Base-by-base conservation (phyloP, 2,329 filamentous ascomycete genomes). In the Venturia aucupariae region DNA sequence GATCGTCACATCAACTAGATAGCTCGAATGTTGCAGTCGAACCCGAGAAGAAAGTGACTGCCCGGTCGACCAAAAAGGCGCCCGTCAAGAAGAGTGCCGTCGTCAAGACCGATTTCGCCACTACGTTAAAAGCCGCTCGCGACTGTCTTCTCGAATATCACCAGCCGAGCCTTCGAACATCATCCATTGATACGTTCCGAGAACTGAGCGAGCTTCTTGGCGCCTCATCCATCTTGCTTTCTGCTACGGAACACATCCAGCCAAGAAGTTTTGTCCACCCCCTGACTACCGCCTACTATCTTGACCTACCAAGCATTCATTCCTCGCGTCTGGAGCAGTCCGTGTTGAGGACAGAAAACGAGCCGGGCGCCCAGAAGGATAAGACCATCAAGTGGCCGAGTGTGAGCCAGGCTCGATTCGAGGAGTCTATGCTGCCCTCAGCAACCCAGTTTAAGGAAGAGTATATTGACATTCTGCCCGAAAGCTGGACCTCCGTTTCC, bases 401-500 rank as follows among this genome's bases (percentile, higher is more conserved):
- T 64, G 68, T 73, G 2, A 69, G 71, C 11, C 15, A 22, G 15
- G 19, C 59, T 41, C 35, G 59, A 30, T 24, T 41, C 35, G 38
- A 24, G 41, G 59, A 41, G 6, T 32, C 13, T 6, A 3, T 30
- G 51, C 30, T 57, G 11, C 51, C 19, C 27, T 68, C 73, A 76
- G 19, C 71, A 77, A 3, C 42, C 3, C 71, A 81, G 32, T 95
- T 96, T 70, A 89, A 93, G 72, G 81, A 83, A 67, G 84, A 92
- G 57, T 96, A 92, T 69, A 82, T 97, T 61, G 90, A 97, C 71
- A 88, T 93, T 61, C 86, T 99, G 6, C 95, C 94, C 0, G 77
- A 80, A 46, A 80, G 82, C 7, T 99, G 94, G 94, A 91, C 86
- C 59, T 89, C 92, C 1, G 79, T 99, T 11, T 97, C 92, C 0